These are phyloP conservation scores for Leccinum broughii DNA, from an alignment of 768 basidiomycete species.

Conservation along the genomic window DNA sequence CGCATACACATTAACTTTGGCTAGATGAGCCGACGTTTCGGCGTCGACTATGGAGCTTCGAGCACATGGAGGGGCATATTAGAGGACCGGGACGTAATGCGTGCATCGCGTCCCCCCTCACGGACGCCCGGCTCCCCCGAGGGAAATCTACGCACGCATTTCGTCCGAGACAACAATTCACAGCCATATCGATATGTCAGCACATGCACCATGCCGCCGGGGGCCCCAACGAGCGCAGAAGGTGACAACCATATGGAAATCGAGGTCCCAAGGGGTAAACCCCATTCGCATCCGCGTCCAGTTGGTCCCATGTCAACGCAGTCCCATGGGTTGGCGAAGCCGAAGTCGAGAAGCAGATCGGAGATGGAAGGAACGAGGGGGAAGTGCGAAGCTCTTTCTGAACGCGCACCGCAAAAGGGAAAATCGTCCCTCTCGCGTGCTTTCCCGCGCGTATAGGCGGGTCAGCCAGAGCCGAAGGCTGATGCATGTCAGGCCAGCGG, in stretches of 20 bases:
- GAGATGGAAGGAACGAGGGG: slow-evolving; percentile 23
- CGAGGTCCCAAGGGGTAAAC: neutral
- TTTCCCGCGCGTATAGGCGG: neutral
- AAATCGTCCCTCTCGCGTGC: slow-evolving; percentile 11
- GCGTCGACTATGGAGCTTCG: slow-evolving; percentile 11
- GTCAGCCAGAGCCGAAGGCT: neutral
- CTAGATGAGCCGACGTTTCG: slow-evolving; percentile 3
- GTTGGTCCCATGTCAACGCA: slow-evolving; percentile 18
- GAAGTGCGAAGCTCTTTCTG: slow-evolving; percentile 14
- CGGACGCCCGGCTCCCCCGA: neutral
- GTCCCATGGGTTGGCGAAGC: slow-evolving; percentile 9
- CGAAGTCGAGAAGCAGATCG: slow-evolving; percentile 28
- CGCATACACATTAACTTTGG: neutral
- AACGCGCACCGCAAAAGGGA: slow-evolving; percentile 13
- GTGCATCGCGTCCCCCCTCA: neutral
- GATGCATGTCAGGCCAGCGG: slow-evolving; percentile 5
- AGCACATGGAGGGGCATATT: slow-evolving; percentile 10
- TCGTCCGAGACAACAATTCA: neutral
- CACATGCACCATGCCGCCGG: slow-evolving; percentile 9
- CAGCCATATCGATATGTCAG: neutral
- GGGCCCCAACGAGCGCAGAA: neutral
- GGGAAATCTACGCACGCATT: neutral
- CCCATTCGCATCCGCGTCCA: slow-evolving; percentile 10
- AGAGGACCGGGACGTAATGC: slow-evolving; percentile 12
- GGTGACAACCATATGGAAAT: neutral